A percentile compares a stretch with the other conserved stretches of the same genome.
Evolutionary conservation across 768 basidiomycete species (phyloP).

Genomic region (Thelephora ganbajun): DNA sequence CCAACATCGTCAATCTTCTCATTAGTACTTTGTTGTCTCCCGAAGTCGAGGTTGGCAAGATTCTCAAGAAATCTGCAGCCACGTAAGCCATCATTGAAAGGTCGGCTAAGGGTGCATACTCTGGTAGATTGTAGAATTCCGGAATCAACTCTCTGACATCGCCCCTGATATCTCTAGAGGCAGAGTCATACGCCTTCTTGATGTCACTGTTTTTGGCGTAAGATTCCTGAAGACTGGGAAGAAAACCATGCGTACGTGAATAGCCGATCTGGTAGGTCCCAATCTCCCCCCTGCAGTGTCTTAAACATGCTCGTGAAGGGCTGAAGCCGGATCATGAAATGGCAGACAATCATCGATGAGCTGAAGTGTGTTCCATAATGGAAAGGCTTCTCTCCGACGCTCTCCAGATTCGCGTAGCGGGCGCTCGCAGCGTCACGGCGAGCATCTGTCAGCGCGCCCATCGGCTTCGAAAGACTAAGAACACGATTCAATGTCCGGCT

Average conservation of each 20-base stretch:
- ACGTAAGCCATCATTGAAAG: neutral
- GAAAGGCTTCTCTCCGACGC: slow-evolving; percentile 79
- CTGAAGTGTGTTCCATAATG: slow-evolving; percentile 93
- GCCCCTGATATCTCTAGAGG: slow-evolving; percentile 73
- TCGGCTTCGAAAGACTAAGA: slow-evolving; percentile 67
- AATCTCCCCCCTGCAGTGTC: slow-evolving; percentile 84
- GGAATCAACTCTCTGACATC: slow-evolving; percentile 92
- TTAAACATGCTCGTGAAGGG: slow-evolving; percentile 96
- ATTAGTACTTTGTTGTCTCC: slow-evolving; percentile 53
- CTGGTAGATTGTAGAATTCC: slow-evolving; percentile 76
- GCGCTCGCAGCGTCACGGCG: slow-evolving; percentile 63
- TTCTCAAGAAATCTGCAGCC: slow-evolving; percentile 68
- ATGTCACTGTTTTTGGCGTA: slow-evolving; percentile 40
- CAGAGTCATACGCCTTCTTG: slow-evolving; percentile 70
- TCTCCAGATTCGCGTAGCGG: slow-evolving; percentile 60
- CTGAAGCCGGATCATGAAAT: slow-evolving; percentile 78
- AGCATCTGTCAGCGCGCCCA: slow-evolving; percentile 75
- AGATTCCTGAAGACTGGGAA: neutral
- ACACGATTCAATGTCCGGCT: neutral
- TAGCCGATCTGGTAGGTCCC: slow-evolving; percentile 83
- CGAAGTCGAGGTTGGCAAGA: slow-evolving; percentile 65
- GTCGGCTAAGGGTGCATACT: slow-evolving; percentile 24
- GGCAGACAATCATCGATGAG: slow-evolving; percentile 94
- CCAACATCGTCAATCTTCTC: slow-evolving; percentile 81
- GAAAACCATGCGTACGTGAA: slow-evolving; percentile 40